Base-by-base conservation (phyloP, 2,329 filamentous ascomycete genomes). In the Penicillium nordicum region DNA sequence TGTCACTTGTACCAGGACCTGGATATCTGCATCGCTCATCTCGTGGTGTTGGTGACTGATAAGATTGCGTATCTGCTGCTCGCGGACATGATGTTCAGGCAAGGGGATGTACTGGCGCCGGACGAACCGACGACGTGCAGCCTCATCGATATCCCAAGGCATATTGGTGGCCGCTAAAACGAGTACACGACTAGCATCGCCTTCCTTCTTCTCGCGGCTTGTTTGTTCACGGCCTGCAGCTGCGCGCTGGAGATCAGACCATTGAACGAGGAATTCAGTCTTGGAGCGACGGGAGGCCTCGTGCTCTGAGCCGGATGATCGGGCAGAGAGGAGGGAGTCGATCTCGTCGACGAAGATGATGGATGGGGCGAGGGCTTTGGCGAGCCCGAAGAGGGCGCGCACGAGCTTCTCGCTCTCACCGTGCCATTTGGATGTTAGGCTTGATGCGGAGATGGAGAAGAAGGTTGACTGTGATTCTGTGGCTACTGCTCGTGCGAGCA, bases 331-430 rank as follows among this genome's bases (percentile, higher is more conserved):
- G 0, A 99, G 78, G 0, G 92, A 96, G 72, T 99, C 94, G 60
- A 99, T 99, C 72, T 99, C 94, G 68, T 99, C 94, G 5, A 99
- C 92, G 65, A 99, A 99, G 57, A 99, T 97, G 71, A 99, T 97
- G 59, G 89, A 94, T 0, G 94, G 94, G 0, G 94, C 92, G 43
- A 97, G 81, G 36, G 86, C 82, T 72, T 95, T 95, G 5, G 94
- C 92, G n/a, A 97, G 78, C 0, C 85, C 84, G 71, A 99, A 99
- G 0, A 99, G 79, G 4, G 94, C 94, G 36, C 92, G 86, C 2
- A 99, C 94, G 4, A 99, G 84, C 74, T 99, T 99, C 75, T 99
- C 94, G 0, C 90, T 95, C 71, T 99, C 94, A 43, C 94, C 94
- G 10, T 97, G 82, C 73, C 93, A 99, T 75, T 99, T 99, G 69